These are phyloP conservation scores for Eucalyptus leucophloia DNA, from an alignment of 345 rosid genomes.

Conservation along the genomic window DNA sequence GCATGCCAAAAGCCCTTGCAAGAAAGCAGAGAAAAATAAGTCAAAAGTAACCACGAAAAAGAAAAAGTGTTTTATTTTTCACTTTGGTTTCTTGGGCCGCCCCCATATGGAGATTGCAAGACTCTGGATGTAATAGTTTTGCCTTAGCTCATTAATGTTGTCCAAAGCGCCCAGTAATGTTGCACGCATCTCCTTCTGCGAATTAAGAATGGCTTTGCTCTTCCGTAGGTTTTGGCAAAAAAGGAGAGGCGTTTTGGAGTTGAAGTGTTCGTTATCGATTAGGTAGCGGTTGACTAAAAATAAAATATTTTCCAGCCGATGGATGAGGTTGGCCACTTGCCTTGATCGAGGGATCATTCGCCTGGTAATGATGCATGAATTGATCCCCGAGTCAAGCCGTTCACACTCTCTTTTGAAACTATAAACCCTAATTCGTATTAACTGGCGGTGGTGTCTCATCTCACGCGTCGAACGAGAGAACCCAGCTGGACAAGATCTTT, in stretches of 20 bases:
- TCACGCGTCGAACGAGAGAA: background rate
- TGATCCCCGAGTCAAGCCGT: background rate
- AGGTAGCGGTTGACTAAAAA: background rate
- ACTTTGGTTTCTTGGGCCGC: background rate
- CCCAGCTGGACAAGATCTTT: background rate
- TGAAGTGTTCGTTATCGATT: background rate
- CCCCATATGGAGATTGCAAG: background rate
- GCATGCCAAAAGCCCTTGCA: background rate
- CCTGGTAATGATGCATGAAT: background rate
- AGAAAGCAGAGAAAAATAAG: background rate
- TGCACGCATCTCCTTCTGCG: background rate
- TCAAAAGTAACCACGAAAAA: background rate
- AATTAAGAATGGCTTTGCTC: background rate
- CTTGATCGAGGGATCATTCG: background rate
- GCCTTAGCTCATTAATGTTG: background rate
- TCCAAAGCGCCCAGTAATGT: background rate
- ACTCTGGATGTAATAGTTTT: background rate
- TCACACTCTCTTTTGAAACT: background rate
- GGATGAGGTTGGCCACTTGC: slow-evolving; percentile 10
- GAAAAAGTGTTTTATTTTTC: background rate
- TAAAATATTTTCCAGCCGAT: background rate
- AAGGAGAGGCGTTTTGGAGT: background rate
- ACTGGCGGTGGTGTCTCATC: background rate
- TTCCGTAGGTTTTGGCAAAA: background rate
- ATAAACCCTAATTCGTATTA: background rate